Evolutionary conservation across 805 yeast genomes (phyloP).

Genomic region (Candida peoriensis): DNA sequence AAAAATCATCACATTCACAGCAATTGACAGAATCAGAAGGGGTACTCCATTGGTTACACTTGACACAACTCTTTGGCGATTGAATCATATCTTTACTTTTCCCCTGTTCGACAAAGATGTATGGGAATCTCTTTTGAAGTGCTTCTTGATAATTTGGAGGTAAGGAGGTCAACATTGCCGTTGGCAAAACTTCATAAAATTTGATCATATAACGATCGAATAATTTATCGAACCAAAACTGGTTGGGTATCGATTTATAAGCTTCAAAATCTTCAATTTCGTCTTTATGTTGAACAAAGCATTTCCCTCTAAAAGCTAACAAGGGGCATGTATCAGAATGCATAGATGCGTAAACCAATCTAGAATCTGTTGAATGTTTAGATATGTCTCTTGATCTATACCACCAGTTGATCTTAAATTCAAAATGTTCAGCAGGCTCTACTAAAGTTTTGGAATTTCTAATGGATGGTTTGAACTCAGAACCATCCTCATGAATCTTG

Average conservation of each 20-base stretch:
- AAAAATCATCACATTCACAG: constrained; percentile 64
- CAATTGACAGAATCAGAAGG: constrained; percentile 70
- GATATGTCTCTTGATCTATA: constrained; percentile 84
- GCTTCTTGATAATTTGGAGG: constrained; percentile 59
- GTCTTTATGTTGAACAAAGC: constrained; percentile 60
- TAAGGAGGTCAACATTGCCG: constrained; percentile 49
- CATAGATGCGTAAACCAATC: constrained; percentile 78
- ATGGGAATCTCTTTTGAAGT: constrained; percentile 62
- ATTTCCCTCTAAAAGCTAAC: constrained; percentile 67
- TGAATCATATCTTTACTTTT: constrained; percentile 56
- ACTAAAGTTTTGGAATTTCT: constrained; percentile 13
- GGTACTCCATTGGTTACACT: constrained; percentile 84
- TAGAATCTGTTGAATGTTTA: constrained; percentile 59
- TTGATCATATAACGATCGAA: constrained; percentile 83
- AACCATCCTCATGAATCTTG: constrained; percentile 8
- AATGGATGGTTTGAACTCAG: constrained; percentile 9
- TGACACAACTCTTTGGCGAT: constrained; percentile 64
- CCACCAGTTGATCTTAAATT: constrained; percentile 82
- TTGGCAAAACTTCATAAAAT: constrained; percentile 73
- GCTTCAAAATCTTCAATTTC: constrained; percentile 51
- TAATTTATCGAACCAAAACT: constrained; percentile 79
- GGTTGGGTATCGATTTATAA: constrained; percentile 55
- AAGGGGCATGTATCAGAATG: constrained; percentile 83
- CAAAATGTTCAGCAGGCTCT: constrained; percentile 47
- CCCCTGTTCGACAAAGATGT: constrained; percentile 68